phyloP scores from a whole-genome alignment of 129 eudicot genomes.

The Chrysanthemum seticuspe region DNA sequence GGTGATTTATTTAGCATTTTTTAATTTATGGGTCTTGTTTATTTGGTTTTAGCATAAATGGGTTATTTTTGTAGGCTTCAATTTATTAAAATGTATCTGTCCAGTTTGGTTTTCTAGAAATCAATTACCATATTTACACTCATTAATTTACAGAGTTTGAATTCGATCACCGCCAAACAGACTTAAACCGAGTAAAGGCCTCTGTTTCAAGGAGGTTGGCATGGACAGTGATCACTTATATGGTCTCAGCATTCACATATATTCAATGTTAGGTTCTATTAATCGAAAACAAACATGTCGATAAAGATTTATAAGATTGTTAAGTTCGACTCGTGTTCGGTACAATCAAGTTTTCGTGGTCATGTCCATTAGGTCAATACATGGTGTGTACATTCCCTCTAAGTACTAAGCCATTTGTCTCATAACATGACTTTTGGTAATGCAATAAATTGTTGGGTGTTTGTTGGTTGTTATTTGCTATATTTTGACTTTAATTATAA shows the following conservation, averaged over 20 bases:
- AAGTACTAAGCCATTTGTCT: neutral
- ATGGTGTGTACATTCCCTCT: neutral
- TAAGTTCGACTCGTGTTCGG: no score
- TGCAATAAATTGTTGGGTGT: neutral
- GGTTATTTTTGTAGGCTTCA: neutral
- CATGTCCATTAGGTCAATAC: no score
- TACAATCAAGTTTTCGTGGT: no score
- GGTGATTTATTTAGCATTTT: neutral
- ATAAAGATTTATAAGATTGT: neutral
- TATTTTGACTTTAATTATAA: neutral
- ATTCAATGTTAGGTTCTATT: neutral
- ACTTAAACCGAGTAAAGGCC: neutral
- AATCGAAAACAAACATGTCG: neutral
- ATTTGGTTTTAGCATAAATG: neutral
- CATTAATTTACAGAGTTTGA: no score
- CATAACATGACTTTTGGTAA: neutral
- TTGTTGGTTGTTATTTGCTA: neutral
- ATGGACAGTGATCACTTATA: neutral
- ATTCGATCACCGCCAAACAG: no score
- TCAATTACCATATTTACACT: no score
- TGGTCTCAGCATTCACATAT: neutral
- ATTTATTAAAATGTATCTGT: neutral
- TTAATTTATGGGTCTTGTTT: neutral
- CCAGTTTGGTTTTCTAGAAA: neutral
- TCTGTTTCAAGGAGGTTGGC: neutral